Conservation (phyloP, 2,329 filamentous ascomycete genomes). For the Cordyceps pruinosa region DNA sequence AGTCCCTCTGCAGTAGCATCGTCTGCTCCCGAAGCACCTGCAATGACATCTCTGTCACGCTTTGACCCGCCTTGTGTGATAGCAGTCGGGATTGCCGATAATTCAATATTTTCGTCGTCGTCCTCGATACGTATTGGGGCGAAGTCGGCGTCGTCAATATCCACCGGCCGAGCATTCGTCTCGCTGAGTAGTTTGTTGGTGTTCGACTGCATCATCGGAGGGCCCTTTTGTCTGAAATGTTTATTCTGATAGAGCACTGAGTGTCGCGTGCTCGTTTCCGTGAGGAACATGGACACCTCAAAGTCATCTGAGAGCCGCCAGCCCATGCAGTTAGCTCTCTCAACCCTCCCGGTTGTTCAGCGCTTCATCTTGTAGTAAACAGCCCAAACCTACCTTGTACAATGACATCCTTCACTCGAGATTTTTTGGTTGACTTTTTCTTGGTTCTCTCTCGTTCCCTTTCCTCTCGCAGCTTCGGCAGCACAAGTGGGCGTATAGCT, state of each 20-base stretch:
- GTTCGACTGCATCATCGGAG: conserved; percentile 51
- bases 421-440: conserved; percentile 64
- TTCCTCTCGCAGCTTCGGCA: conserved; percentile 88
- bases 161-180: conserved; percentile 45
- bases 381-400: conserved; percentile 53
- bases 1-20: conserved; percentile 24
- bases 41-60: conserved; percentile 21
- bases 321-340: background rate
- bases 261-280: conserved; percentile 77
- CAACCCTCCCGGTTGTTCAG: background rate
- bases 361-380: background rate
- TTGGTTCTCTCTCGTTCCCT: conserved; percentile 51
- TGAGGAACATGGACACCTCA: conserved; percentile 89
- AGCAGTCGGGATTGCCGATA: conserved; percentile 29
- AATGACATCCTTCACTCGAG: conserved; percentile 81
- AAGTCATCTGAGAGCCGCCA: conserved; percentile 66
- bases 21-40: conserved; percentile 15
- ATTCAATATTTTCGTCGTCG: conserved; percentile 22
- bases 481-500: conserved; percentile 74
- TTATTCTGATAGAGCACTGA: conserved; percentile 83
- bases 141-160: conserved; percentile 40
- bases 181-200: conserved; percentile 54
- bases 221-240: conserved; percentile 55
- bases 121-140: conserved; percentile 38
- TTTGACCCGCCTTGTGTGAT: conserved; percentile 21